Conservation (phyloP, 2,329 filamentous ascomycete species). For the Diaporthe ilicicola region DNA sequence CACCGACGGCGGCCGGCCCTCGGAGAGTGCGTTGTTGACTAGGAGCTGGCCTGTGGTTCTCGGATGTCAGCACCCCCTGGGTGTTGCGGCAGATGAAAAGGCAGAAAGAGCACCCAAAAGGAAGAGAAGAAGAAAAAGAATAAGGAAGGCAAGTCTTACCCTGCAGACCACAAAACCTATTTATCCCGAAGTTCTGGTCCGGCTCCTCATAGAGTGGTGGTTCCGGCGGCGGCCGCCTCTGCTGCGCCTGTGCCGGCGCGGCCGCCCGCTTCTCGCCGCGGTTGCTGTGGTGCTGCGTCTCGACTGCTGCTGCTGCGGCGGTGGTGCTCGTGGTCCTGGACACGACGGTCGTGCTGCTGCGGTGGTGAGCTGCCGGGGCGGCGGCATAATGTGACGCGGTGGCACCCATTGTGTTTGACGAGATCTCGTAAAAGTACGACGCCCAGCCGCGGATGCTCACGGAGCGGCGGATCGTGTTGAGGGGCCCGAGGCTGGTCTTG, state of each 20-base stretch:
- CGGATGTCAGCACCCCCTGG: neutral
- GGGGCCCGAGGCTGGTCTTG: constrained; percentile 27
- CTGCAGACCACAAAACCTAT: constrained; percentile 35
- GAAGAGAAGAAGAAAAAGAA: neutral
- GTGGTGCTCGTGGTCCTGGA: constrained; percentile 22
- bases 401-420: constrained; percentile 18
- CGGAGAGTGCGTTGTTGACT: constrained; percentile 26
- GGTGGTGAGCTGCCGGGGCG: neutral
- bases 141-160: constrained; percentile 19
- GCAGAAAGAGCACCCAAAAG: too few species aligned
- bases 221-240: neutral
- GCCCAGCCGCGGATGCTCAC: constrained; percentile 31
- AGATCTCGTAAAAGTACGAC: constrained; percentile 27
- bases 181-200: constrained; percentile 27
- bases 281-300: constrained; percentile 29
- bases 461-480: constrained; percentile 27
- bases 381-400: constrained; percentile 3
- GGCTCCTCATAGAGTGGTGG: neutral
- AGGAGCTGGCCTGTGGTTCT: constrained; percentile 22
- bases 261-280: constrained; percentile 9
- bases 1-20: neutral
- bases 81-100: neutral
- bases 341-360: constrained; percentile 4
- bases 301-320: constrained; percentile 22
- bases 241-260: neutral